phyloP scores from a whole-genome alignment of 345 rosid genomes.

The Iberis pinnata region DNA sequence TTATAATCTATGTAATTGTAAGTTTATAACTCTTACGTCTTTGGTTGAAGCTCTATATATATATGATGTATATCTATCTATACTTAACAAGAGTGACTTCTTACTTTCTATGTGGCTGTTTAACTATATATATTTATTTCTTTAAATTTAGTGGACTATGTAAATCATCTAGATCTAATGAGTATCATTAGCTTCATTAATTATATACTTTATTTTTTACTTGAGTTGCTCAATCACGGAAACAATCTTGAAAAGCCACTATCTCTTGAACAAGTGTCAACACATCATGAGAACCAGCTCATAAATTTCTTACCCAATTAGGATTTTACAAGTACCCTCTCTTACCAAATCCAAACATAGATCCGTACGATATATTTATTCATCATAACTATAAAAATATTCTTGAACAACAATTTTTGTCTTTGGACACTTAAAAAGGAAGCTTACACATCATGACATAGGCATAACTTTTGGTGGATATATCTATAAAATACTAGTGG shows the following conservation, averaged over 20 bases:
- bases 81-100: constrained; percentile 16
- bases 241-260: constrained; percentile 25
- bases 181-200: constrained; percentile 3
- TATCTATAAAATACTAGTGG: constrained; percentile 20
- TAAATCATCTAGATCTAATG: constrained; percentile 14
- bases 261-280: constrained; percentile 23
- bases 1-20: constrained; percentile 17
- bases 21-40: too few species aligned
- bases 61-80: constrained; percentile 16
- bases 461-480: constrained; percentile 14
- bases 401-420: constrained; percentile 27
- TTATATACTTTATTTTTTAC: not conserved
- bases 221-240: constrained; percentile 24
- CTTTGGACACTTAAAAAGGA: constrained; percentile 19
- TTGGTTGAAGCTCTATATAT: constrained; percentile 19
- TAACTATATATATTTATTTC: constrained; percentile 13
- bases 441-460: constrained; percentile 18
- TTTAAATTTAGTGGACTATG: constrained; percentile 10
- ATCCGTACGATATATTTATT: constrained; percentile 29
- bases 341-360: constrained; percentile 27
- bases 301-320: constrained; percentile 26
- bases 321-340: constrained; percentile 24
- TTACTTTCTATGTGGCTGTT: constrained; percentile 13
- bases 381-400: constrained; percentile 25
- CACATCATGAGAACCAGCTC: constrained; percentile 25